These are phyloP conservation scores for Wickerhamiella brachini DNA, from an alignment of 805 yeast genomes.

Conservation along the genomic window DNA sequence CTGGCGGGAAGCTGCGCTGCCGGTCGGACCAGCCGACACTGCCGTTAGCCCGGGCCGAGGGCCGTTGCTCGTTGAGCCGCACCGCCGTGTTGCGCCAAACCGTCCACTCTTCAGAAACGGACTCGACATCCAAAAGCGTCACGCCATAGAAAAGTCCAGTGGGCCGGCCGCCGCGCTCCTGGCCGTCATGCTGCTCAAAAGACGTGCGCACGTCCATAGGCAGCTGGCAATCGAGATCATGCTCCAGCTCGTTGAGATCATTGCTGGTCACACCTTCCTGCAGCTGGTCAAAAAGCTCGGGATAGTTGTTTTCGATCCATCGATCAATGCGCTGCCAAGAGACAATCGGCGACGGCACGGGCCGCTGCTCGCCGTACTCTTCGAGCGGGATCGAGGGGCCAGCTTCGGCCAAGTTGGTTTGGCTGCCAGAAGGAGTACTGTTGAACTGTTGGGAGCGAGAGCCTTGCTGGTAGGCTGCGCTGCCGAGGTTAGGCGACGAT, in stretches of 20 bases:
- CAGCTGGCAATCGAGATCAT: constrained; percentile 56
- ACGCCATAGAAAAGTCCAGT: constrained; percentile 71
- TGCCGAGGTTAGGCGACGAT: constrained; percentile 2
- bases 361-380: constrained; percentile 44
- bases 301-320: constrained; percentile 67
- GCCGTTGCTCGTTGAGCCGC: constrained; percentile 16
- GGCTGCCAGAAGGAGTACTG: constrained; percentile 23
- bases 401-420: constrained; percentile 19
- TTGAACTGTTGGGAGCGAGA: constrained; percentile 24
- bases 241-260: constrained; percentile 73
- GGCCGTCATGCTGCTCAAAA: constrained; percentile 79
- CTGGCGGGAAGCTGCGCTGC: constrained; percentile 67
- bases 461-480: constrained; percentile 24
- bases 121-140: constrained; percentile 66
- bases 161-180: constrained; percentile 60
- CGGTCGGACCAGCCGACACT: constrained; percentile 26
- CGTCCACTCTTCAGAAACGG: constrained; percentile 63
- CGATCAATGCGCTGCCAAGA: constrained; percentile 83
- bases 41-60: constrained; percentile 1
- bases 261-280: constrained; percentile 65
- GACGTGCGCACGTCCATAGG: constrained; percentile 79
- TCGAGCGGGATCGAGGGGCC: constrained; percentile 25
- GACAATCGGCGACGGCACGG: constrained; percentile 47
- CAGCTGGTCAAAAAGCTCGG: constrained; percentile 69
- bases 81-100: constrained; percentile 53